These are phyloP conservation scores for Termitomyces sp. DNA, from an alignment of 768 basidiomycete genomes.

Conservation along the genomic window DNA sequence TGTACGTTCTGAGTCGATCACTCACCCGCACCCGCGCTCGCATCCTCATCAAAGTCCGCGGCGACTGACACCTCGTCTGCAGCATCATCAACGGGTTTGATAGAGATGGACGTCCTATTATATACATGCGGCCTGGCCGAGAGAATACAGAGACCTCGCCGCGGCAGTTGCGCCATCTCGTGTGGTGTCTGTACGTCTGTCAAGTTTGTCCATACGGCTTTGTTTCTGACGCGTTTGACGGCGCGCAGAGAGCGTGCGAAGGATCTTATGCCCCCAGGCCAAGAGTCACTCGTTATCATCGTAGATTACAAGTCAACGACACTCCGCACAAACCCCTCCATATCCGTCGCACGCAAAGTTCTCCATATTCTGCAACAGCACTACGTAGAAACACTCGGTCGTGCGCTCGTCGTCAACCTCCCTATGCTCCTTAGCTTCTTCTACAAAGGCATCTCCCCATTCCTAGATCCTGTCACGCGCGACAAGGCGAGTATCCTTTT, in stretches of 20 bases:
- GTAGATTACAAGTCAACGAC: constrained; percentile 87
- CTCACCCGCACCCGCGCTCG: not conserved
- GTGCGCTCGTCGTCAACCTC: constrained; percentile 80
- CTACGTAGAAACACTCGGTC: constrained; percentile 85
- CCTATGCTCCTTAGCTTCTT: constrained; percentile 72
- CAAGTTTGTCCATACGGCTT: not conserved
- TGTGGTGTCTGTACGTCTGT: constrained; percentile 74
- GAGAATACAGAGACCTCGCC: constrained; percentile 80
- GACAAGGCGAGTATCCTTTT: constrained; percentile 59
- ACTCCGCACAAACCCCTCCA: constrained; percentile 78
- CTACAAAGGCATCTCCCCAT: constrained; percentile 81
- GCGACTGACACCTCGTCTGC: not conserved
- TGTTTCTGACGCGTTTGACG: not conserved
- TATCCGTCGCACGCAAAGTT: constrained; percentile 76
- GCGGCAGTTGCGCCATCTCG: constrained; percentile 79
- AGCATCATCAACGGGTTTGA: constrained; percentile 87
- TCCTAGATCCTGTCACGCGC: constrained; percentile 83
- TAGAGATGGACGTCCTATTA: constrained; percentile 78
- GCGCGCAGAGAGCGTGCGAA: constrained; percentile 74
- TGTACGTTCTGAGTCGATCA: constrained; percentile 43
- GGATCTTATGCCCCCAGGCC: constrained; percentile 82
- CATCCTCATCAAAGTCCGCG: not conserved
- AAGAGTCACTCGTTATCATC: constrained; percentile 78
- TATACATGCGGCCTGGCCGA: constrained; percentile 85
- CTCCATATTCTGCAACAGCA: constrained; percentile 82